Evolutionary conservation across 2,329 filamentous ascomycete species (phyloP), one percentile per base, ranked within the genome.

Genomic region (Venturia asperata): DNA sequence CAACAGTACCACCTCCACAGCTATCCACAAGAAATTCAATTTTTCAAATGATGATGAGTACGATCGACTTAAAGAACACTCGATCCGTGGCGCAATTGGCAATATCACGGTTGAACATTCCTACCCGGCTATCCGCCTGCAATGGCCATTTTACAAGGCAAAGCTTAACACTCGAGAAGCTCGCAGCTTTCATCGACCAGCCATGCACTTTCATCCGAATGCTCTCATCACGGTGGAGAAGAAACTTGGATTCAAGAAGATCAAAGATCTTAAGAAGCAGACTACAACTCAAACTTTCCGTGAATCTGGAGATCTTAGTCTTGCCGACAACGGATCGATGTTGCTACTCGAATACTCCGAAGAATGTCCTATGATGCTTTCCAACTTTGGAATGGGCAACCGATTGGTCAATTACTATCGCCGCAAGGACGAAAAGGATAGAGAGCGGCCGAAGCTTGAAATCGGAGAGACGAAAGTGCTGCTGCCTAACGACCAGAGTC

Each of bases 351-450:
- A 99, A 76, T 99, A 99, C 74, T 95, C 91, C 10, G 94, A 99
- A 76, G 92, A 97, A 72, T 88, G 91, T 68, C 94, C 94, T 0
- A 89, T 88, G 11, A 91, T 96, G 67, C 80, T 99, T 67, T 97
- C 93, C 55, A 97, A 96, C 73, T 96, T 97, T 72, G 94, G 93
- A 69, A 99, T 99, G 94, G 92, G 92, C 63, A 96, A 89, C 74
- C 89, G 92, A 64, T 84, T 99, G 66, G 91, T 97, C 80, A 97
- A 99, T 76, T 99, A 97, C 76, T 97, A 97, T 74, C 89, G 91
- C 47, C 87, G 92, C 66, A 91, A 91, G 71, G 89, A 91, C 73
- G 85, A 78, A 42, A 90, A 95, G 58, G 90, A 94, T 67, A 85
- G 86, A 61, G 83, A 85, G 63, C 83, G 90, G 1, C 89, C 91